Evolutionary conservation across 768 basidiomycete genomes (phyloP), one percentile per base, ranked within the genome.

Genomic region (Tulasnella sp.): DNA sequence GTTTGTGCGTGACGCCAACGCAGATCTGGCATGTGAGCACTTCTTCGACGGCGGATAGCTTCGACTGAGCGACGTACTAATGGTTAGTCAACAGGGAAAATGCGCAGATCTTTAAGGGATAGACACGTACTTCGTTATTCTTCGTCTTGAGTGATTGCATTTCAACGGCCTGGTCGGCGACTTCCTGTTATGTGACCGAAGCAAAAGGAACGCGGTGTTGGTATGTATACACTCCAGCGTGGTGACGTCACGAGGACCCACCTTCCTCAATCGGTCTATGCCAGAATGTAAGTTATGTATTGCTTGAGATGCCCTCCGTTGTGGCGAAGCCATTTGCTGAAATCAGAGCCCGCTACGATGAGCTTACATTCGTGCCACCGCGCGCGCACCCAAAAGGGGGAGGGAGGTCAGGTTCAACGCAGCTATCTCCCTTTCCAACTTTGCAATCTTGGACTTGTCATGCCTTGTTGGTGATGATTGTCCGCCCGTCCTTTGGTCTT

Each of bases 21-120:
- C 74, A 68, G 9, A 75, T 75, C 22, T 67, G 54, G 40, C 74
- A 75, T 4, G 4, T 22, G 74, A 75, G 64, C 36, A 25, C 37
- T n/a, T 38, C 52, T 8, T 54, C 52, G 22, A 54, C 52, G 19
- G 52, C 52, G 25, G 19, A 3, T 25, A 54, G 8, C 25, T 54
- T 54, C 14, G 39, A 38, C 31, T 34, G 64, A 34, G 39, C 58
- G 67, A 37, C 14, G 42, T 42, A 39, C 54, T 22, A 72, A 5
- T 15, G 25, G 4, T 72, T 9, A 42, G 12, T 12, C n/a, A 25
- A 40, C 17, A 4, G 14, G 15, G 31, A 40, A 25, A n/a, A n/a
- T n/a, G 22, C 29, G 31, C 38, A 34, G 12, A 11, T 11, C 9
- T 40, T 71, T 31, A 14, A 38, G 64, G 68, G 25, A 75, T 38